phyloP scores from a whole-genome alignment of 2,329 filamentous ascomycete genomes.

The Xylaria sp. region DNA sequence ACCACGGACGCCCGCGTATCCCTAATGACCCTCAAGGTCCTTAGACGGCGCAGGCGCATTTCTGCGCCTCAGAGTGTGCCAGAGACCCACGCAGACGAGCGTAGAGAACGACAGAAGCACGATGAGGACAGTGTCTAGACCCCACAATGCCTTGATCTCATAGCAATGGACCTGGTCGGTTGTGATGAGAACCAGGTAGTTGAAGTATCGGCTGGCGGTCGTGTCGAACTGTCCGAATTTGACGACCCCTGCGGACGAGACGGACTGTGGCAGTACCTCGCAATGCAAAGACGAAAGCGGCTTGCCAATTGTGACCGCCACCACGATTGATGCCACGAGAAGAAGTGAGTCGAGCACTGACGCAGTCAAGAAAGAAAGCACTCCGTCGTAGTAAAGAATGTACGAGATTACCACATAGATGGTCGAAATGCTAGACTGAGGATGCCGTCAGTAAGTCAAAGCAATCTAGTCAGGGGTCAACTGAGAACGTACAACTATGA shows the following conservation, averaged over 20 bases:
- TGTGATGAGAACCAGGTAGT: constrained; percentile 46
- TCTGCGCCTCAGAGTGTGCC: constrained; percentile 50
- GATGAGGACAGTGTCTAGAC: constrained; percentile 72
- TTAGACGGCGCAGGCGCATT: constrained; percentile 35
- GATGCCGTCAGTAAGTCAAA: constrained; percentile 13
- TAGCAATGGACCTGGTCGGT: constrained; percentile 62
- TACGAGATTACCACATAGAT: constrained; percentile 76
- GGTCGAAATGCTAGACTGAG: constrained; percentile 67
- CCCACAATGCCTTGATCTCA: constrained; percentile 85
- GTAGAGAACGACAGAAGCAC: constrained; percentile 62
- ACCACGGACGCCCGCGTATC: constrained; percentile 42
- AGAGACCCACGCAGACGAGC: constrained; percentile 55
- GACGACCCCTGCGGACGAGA: constrained; percentile 32
- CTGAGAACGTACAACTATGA: constrained; percentile 62
- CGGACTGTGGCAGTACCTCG: constrained; percentile 42
- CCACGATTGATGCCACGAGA: constrained; percentile 71
- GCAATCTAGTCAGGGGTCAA: neutral
- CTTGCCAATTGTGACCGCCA: constrained; percentile 71
- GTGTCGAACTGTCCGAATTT: constrained; percentile 23
- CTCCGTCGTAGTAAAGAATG: constrained; percentile 73
- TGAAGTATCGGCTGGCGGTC: constrained; percentile 28
- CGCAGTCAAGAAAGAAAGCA: constrained; percentile 68
- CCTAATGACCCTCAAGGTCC: constrained; percentile 44
- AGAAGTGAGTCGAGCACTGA: constrained; percentile 62
- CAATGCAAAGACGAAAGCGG: constrained; percentile 77